Evolutionary conservation across 2,329 filamentous ascomycete genomes (phyloP), one percentile per base, ranked within the genome.

Genomic region (Chrysoporthe deuterocubensis): DNA sequence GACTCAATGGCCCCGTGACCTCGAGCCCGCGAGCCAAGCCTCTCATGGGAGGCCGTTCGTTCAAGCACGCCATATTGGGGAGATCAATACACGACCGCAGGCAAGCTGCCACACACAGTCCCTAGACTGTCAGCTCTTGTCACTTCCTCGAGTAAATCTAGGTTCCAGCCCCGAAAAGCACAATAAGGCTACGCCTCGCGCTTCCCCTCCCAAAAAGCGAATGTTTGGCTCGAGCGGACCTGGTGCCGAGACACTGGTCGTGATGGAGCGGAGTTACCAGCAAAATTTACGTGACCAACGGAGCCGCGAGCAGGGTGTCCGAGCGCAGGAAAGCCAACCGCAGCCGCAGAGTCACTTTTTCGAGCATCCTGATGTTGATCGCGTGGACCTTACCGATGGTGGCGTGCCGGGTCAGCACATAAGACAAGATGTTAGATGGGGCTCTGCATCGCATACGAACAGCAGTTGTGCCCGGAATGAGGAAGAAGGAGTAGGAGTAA

Each of bases 151-250:
- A 52, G 42, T 11, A 52, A 64, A 42, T 11, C 6, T 56, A n/a
- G 40, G 6, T 44, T 16, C 43, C 7, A 9, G n/a, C 6, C 11
- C 65, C n/a, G 60, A 52, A 13, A 16, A 37, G 26, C 8, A 50
- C 16, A 11, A n/a, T 34, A 8, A 5, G 40, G 18, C 61, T 46
- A 44, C 43, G 11, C 42, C 42, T 9, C 14, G 65, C 13, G 54
- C 48, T 11, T 67, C 69, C 13, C 71, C 69, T 40, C 74, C 75
- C 8, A 78, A 75, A 2, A 77, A 75, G 40, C 76, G 74, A 7
- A 77, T 79, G 62, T 78, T 80, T 66, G 74, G 74, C 6, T 76
- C 78, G 2, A 78, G 74, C 54, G 71, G 71, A 16, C 64, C 58
- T 5, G 73, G 72, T 13, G 70, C 72, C 2, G 74, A 76, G 43